These are phyloP conservation scores for Leishmania braziliensis DNA, from an alignment of 208 protist genomes.

Conservation along the genomic window DNA sequence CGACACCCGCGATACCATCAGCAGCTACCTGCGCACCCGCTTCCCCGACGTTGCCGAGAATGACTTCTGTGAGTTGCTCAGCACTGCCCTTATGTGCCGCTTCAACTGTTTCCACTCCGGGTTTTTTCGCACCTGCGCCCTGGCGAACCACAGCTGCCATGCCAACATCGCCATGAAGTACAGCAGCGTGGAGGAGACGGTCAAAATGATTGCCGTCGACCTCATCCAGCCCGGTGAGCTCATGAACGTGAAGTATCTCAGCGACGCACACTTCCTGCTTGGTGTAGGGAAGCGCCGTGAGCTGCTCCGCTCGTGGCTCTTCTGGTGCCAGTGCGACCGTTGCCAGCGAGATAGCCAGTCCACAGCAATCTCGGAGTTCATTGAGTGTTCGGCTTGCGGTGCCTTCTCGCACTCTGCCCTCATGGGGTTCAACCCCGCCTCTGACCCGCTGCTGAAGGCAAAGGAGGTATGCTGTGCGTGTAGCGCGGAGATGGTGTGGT, in stretches of 20 bases:
- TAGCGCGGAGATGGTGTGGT: slow-evolving; percentile 28
- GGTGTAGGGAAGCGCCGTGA: slow-evolving; percentile 78
- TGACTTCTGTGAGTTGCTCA: slow-evolving; percentile 67
- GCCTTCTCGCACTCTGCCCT: slow-evolving; percentile 57
- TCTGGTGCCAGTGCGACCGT: slow-evolving; percentile 79
- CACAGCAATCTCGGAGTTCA: slow-evolving; percentile 57
- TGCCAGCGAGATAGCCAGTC: slow-evolving; percentile 52
- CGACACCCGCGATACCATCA: slow-evolving; percentile 50
- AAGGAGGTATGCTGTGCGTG: slow-evolving; percentile 38
- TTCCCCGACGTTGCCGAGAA: slow-evolving; percentile 48
- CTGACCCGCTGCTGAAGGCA: slow-evolving; percentile 32
- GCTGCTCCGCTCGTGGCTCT: slow-evolving; percentile 83
- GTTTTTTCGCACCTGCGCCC: slow-evolving; percentile 85
- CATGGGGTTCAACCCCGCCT: slow-evolving; percentile 17
- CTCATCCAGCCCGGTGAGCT: slow-evolving; percentile 67
- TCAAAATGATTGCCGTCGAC: slow-evolving; percentile 79
- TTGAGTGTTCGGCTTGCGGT: slow-evolving; percentile 53
- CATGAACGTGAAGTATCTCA: slow-evolving; percentile 90
- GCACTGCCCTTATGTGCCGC: slow-evolving; percentile 74
- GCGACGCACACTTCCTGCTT: slow-evolving; percentile 79
- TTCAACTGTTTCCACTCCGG: slow-evolving; percentile 90
- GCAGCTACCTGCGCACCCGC: slow-evolving; percentile 28
- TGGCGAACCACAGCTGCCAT: slow-evolving; percentile 87
- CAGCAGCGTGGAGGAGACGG: slow-evolving; percentile 47
- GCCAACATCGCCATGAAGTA: slow-evolving; percentile 93